Percentiles rank a stretch among this genome's conserved stretches.
Evolutionary conservation across 495 filamentous ascomycete genomes (phyloP).

Genomic region (Penicillium odoratum): DNA sequence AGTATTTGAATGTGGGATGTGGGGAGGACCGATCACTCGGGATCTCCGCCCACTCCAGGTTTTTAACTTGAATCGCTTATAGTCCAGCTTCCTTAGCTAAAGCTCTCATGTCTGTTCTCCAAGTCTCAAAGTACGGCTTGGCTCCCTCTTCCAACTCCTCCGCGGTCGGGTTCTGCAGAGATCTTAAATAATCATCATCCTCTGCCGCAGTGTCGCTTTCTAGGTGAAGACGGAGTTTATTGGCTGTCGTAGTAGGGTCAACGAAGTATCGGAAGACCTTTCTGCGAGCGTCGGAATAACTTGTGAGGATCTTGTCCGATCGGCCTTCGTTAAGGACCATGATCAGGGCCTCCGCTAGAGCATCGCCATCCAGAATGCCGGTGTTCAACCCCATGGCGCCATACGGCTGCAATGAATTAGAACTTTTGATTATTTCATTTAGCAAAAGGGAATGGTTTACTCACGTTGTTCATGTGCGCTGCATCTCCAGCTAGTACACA

Average conservation of each 20-base stretch:
- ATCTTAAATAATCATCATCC: not conserved
- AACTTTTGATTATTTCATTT: not conserved
- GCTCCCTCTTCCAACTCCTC: not conserved
- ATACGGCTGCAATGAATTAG: not conserved
- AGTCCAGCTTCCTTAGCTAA: not conserved
- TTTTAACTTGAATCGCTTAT: not conserved
- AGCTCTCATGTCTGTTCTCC: not conserved
- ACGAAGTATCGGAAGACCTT: not conserved
- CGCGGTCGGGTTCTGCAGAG: not conserved
- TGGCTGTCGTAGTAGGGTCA: not conserved
- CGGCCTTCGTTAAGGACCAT: not conserved
- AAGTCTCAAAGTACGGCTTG: not conserved
- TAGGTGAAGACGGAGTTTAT: not conserved
- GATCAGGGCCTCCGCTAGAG: not conserved
- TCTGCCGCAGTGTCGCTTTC: not conserved
- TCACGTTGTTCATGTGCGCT: constrained; percentile 2
- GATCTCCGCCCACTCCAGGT: not conserved
- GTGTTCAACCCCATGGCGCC: not conserved
- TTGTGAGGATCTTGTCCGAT: not conserved
- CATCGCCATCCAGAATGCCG: not conserved
- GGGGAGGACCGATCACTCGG: not conserved
- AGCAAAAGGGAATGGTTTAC: not conserved
- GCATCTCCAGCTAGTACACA: not conserved
- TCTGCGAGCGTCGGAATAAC: not conserved
- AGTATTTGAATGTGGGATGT: not conserved